Percentiles rank a stretch among this genome's conserved stretches.
Conservation (phyloP, 2,329 filamentous ascomycete species). For the Blastomyces silverae region DNA sequence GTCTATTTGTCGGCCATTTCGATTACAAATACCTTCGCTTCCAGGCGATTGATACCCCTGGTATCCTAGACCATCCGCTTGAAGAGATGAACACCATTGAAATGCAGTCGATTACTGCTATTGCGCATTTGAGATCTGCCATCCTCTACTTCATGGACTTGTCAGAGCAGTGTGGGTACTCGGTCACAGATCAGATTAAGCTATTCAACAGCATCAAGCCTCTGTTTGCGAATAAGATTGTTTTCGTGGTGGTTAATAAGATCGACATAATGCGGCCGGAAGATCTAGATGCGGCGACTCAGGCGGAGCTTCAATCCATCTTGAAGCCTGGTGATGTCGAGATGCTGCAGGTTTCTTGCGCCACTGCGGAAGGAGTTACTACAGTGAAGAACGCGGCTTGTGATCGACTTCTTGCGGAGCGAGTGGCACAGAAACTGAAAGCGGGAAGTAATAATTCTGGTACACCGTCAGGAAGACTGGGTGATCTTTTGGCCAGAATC, state of each 20-base stretch:
- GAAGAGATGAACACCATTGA: slow-evolving; percentile 99
- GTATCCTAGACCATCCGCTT: slow-evolving; percentile 92
- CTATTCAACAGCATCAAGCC: slow-evolving; percentile 97
- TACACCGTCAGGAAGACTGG: slow-evolving; percentile 70
- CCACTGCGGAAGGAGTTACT: slow-evolving; percentile 89
- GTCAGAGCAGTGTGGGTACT: slow-evolving; percentile 93
- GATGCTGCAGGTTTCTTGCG: slow-evolving; percentile 87
- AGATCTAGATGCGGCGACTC: slow-evolving; percentile 71
- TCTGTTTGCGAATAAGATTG: slow-evolving; percentile 92
- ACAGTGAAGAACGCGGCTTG: slow-evolving; percentile 92
- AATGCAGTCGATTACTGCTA: slow-evolving; percentile 97
- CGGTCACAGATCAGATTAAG: slow-evolving; percentile 83
- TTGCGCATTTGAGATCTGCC: slow-evolving; percentile 89
- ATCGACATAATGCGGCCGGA: slow-evolving; percentile 86
- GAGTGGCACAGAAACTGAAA: slow-evolving; percentile 93
- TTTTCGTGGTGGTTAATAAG: slow-evolving; percentile 97
- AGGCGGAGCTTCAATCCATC: slow-evolving; percentile 69
- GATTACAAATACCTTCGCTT: slow-evolving; percentile 90
- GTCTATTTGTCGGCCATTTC: slow-evolving; percentile 93
- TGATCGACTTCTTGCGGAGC: slow-evolving; percentile 83
- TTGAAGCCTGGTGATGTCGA: slow-evolving; percentile 85
- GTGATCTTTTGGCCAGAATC: slow-evolving; percentile 86
- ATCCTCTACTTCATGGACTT: slow-evolving; percentile 98
- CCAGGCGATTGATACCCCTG: slow-evolving; percentile 95
- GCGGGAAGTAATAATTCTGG: slow-evolving; percentile 73